These are phyloP conservation scores for Paracoccidioides brasiliensis DNA, from an alignment of 2,329 filamentous ascomycete genomes.

Conservation along the genomic window DNA sequence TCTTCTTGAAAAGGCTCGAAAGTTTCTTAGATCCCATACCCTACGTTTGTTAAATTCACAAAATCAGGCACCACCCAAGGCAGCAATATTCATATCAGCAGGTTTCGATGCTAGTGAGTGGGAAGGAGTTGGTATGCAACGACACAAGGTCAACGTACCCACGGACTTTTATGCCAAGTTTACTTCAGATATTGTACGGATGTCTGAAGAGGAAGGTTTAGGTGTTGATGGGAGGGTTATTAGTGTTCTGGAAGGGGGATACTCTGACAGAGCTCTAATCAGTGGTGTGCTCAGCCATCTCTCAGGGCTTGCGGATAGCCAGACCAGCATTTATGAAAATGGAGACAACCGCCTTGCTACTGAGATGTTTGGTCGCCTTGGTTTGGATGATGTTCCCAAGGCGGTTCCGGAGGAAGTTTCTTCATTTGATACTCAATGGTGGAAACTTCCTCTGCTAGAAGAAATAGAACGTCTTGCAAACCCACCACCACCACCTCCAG, in stretches of 20 bases:
- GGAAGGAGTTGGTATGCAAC: slow-evolving; percentile 86
- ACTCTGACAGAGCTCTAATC: slow-evolving; percentile 79
- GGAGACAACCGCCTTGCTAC: slow-evolving; percentile 37
- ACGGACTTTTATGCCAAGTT: slow-evolving; percentile 93
- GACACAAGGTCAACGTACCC: slow-evolving; percentile 88
- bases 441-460: slow-evolving; percentile 52
- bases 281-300: slow-evolving; percentile 86
- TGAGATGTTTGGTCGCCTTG: slow-evolving; percentile 42
- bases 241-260: slow-evolving; percentile 90
- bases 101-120: slow-evolving; percentile 96
- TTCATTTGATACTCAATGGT: slow-evolving; percentile 57
- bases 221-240: slow-evolving; percentile 73
- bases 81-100: slow-evolving; percentile 86
- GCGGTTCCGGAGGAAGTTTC: slow-evolving; percentile 17
- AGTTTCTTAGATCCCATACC: slow-evolving; percentile 62
- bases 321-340: slow-evolving; percentile 15
- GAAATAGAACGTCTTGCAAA: slow-evolving; percentile 51
- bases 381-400: slow-evolving; percentile 11
- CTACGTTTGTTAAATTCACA: slow-evolving; percentile 44
- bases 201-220: slow-evolving; percentile 68
- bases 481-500: slow-evolving; percentile 37
- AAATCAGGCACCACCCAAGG: slow-evolving; percentile 53
- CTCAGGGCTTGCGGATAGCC: slow-evolving; percentile 56
- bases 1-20: slow-evolving; percentile 67
- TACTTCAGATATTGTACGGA: slow-evolving; percentile 66